Evolutionary conservation across 306 rosid genomes (phyloP), one percentile per base, ranked within the genome.

Genomic region (Casuarina cunninghamiana): DNA sequence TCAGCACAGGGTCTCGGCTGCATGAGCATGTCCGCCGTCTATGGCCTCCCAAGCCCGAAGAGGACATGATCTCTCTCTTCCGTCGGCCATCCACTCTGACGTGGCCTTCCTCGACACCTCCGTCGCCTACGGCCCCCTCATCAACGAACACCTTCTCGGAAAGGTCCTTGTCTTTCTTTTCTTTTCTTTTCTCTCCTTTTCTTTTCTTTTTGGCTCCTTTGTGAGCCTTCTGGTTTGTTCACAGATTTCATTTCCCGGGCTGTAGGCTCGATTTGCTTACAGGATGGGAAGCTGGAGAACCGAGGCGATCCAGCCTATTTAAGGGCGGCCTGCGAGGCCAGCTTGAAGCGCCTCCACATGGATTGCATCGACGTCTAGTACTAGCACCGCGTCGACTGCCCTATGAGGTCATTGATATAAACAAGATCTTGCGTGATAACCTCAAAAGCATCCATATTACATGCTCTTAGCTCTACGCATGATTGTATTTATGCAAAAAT

Each of bases 341-440:
- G 97, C 83, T 79, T 91, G 85, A 84, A 88, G 79, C 85, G 94
- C 6, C 90, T 93, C 5, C 88, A 75, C 2, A 21, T 91, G 11
- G 66, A 86, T 71, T 87, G 50, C 54, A 81, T 93, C 16, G 93
- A 93, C 80, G 97, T 93, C 75, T 93, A 93, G 77, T 93, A 91
- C 80, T 90, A 85, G 65, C 94, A 88, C 67, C 89, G 95, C 17
- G 26, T 88, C 38, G 98, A 93, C 69, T n/a, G n/a, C n/a, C n/a
- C n/a, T n/a, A n/a, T n/a, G n/a, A n/a, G n/a, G n/a, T n/a, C n/a
- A n/a, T n/a, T n/a, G n/a, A n/a, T n/a, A n/a, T n/a, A n/a, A n/a
- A n/a, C n/a, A n/a, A n/a, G n/a, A n/a, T n/a, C n/a, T n/a, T n/a
- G n/a, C n/a, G n/a, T n/a, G n/a, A n/a, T n/a, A n/a, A n/a, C n/a